Evolutionary conservation across 1,284 basidiomycete genomes (phyloP), one percentile per base, ranked within the genome.

Genomic region (Pholiota adiposa): DNA sequence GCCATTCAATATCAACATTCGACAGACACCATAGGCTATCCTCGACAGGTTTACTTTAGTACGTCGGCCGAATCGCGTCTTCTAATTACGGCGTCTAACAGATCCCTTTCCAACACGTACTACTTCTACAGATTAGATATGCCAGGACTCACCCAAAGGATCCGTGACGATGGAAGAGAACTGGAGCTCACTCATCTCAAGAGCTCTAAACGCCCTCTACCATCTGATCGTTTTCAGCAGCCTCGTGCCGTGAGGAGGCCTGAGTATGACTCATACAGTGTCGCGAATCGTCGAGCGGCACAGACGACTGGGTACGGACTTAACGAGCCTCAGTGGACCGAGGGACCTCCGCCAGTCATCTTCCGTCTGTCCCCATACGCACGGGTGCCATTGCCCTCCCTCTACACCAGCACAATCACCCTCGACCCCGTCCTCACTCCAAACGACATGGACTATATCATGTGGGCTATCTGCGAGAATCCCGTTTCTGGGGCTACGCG

Each of bases 291-390:
- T 7, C 56, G 49, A 50, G 27, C 38, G 23, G 33, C 43, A 7
- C 41, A 11, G 21, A 65, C 62, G 14, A 67, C 66, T 0, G 63
- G 41, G 7, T 67, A 67, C 36, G 66, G 64, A 2, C 52, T 67
- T 33, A 63, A 66, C 49, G 63, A 64, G 38, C 66, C 66, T 2
- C 66, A 67, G 46, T 65, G 66, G 65, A 62, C 62, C 14, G 54
- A 54, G 12, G 63, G 65, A 0, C 65, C 61, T 14, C 65, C 63
- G 14, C 66, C 64, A 11, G 14, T 66, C 29, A 51, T 55, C 40
- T 63, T 55, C 54, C 25, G 58, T 8, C 54, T 49, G n/a, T 67
- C 64, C 0, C 66, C 64, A 1, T 67, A 68, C 44, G 56, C 60
- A 9, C 55, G 55, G 0, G 58, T 68, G 3, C 62, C 65, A 0